phyloP scores from a whole-genome alignment of 2,329 filamentous ascomycete genomes.

The Ophiognomonia clavigignenti-juglandacearum region DNA sequence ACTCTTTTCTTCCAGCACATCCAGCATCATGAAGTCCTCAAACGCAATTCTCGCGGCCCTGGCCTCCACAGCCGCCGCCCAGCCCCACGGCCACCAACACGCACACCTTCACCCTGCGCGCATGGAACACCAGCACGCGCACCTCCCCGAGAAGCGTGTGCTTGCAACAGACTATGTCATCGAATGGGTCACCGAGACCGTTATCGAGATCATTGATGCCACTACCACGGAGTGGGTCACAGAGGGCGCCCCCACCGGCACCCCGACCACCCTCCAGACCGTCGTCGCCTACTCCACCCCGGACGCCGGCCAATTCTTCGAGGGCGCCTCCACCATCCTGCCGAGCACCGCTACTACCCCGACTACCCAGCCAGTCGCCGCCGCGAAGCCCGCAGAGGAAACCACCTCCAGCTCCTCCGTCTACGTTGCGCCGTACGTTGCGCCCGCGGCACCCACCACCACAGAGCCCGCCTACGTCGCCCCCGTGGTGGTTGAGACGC shows the following conservation, averaged over 20 bases:
- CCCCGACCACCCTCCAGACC: conserved; percentile 18
- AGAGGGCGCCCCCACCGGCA: conserved; percentile 24
- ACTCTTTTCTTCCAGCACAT: conserved; percentile 8
- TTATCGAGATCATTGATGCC: conserved; percentile 44
- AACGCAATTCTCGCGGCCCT: conserved; percentile 35
- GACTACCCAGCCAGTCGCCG: conserved; percentile 17
- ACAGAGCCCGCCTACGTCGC: conserved; percentile 19
- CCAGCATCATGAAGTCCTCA: conserved; percentile 37
- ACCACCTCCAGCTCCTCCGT: conserved; percentile 19
- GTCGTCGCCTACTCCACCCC: conserved; percentile 15
- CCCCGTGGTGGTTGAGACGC: conserved; percentile 15
- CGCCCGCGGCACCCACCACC: conserved; percentile 17
- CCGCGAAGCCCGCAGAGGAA: conserved; percentile 21
- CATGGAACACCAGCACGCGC: conserved; percentile 30
- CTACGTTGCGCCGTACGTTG: conserved; percentile 15
- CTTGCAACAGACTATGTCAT: conserved; percentile 40
- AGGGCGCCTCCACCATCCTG: conserved; percentile 17
- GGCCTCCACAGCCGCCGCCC: conserved; percentile 42
- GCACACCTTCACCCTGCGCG: conserved; percentile 26
- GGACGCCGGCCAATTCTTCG: conserved; percentile 26
- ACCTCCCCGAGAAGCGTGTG: conserved; percentile 34
- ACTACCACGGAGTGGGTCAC: conserved; percentile 42
- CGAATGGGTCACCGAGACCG: conserved; percentile 47
- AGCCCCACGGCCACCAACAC: conserved; percentile 40
- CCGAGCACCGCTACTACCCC: conserved; percentile 24